Evolutionary conservation across 1,284 basidiomycete genomes (phyloP), one percentile per base, ranked within the genome.

Genomic region (Pseudozyma tsukubaensis): DNA sequence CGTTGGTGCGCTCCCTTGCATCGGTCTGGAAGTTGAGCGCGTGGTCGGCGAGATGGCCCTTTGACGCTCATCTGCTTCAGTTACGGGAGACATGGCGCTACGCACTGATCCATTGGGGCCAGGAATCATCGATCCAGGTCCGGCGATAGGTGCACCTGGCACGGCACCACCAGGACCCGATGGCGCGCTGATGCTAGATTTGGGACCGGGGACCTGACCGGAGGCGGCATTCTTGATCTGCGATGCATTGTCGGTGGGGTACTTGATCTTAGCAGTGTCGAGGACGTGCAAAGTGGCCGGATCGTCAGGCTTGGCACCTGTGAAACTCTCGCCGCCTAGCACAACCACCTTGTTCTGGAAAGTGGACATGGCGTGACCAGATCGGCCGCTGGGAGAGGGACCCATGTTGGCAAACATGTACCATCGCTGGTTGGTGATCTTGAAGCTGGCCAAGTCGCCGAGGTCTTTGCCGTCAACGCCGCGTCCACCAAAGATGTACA

Each of bases 351-450:
- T 91, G 55, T 91, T 89, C 54, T 93, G 92, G 82, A 91, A 91
- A 12, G 92, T 91, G 6, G 95, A 92, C 92, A 98, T 94, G 19
- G 94, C 92, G 86, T 99, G 96, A 4, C 96, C 96, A 14, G 93
- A 94, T 54, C 96, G 89, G 13, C 94, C 93, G 58, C 89, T 91
- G 1, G 96, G 96, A 8, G 93, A 89, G 12, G 94, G 94, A 3
- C 96, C 96, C 96, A 98, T 98, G 85, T 97, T 97, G 85, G 97
- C 94, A 87, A 99, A 98, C 93, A 96, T 98, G 87, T 95, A 99
- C 96, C 96, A 98, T 78, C 89, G 85, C 73, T 87, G 86, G 72
- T 88, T 87, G 72, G 90, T 87, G 67, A 99, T 91, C 86, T 97
- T 97, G 88, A 99, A 99, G 6, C 95, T 96, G 3, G 94, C 94